These are phyloP conservation scores for Tetragonia tetragonoides DNA, from an alignment of 148 eudicot species.

Conservation along the genomic window DNA sequence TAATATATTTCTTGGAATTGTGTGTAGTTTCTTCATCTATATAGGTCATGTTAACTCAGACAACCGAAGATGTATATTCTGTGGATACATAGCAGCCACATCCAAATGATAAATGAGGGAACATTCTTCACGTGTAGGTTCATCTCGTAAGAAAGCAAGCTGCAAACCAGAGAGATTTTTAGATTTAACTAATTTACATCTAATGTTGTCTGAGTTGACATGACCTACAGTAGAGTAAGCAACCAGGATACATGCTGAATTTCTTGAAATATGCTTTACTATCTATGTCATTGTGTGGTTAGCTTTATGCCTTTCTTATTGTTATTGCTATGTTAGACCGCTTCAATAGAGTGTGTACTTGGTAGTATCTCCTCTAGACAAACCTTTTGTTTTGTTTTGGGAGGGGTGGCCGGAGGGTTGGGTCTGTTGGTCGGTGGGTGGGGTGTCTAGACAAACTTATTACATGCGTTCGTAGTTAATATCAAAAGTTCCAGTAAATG, in stretches of 20 bases:
- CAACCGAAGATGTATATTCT: no score
- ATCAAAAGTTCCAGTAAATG: not conserved
- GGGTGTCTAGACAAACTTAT: not conserved
- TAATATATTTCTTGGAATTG: slow-evolving; percentile 1
- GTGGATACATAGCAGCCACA: slow-evolving; percentile 99
- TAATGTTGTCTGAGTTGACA: no score
- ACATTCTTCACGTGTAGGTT: slow-evolving; percentile 81
- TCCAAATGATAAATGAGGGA: slow-evolving; percentile 98
- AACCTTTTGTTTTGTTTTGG: no score
- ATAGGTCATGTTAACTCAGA: no score
- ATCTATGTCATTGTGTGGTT: not conserved
- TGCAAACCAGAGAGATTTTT: slow-evolving; percentile 33
- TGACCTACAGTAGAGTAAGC: no score
- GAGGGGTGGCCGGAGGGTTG: no score
- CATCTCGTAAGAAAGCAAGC: slow-evolving; percentile 74
- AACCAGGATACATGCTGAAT: not conserved
- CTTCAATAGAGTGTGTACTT: not conserved
- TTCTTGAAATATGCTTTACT: not conserved
- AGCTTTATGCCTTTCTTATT: not conserved
- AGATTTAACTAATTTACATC: no score
- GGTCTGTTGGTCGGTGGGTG: no score
- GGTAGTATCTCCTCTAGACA: not conserved
- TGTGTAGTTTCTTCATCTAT: slow-evolving; percentile 4
- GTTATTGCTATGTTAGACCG: not conserved
- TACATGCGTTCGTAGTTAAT: not conserved